Evolutionary conservation across 495 filamentous ascomycete species (phyloP).

Genomic region (Podospora anserina): DNA sequence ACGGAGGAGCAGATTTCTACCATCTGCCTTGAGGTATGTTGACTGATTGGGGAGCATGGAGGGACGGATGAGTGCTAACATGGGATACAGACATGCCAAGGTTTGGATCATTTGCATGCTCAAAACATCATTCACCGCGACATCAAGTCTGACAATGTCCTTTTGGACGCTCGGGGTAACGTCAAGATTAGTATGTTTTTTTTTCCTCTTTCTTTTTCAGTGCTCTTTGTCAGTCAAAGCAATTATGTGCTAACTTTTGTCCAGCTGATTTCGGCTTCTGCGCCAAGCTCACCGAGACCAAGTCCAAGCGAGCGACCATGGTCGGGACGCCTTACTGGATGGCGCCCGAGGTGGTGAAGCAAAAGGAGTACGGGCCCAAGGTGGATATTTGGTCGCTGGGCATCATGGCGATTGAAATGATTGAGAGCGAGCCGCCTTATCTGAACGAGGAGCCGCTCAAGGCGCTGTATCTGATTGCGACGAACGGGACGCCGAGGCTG

Average conservation of each 20-base stretch:
- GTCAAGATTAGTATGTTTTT: constrained; percentile 89
- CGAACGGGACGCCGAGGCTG: constrained; percentile 91
- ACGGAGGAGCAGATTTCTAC: constrained; percentile 96
- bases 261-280: constrained; percentile 98
- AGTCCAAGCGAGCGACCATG: constrained; percentile 97
- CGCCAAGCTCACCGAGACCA: constrained; percentile 94
- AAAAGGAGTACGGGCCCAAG: constrained; percentile 97
- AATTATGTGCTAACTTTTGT: constrained; percentile 28
- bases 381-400: constrained; percentile 98
- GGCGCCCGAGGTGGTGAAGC: constrained; percentile 98
- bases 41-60: background rate
- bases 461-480: constrained; percentile 94
- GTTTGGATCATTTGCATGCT: constrained; percentile 85
- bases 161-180: constrained; percentile 87
- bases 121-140: constrained; percentile 98
- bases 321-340: constrained; percentile 99
- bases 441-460: constrained; percentile 97
- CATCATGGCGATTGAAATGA: constrained; percentile 99
- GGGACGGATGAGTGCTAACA: background rate
- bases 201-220: background rate
- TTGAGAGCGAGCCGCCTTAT: constrained; percentile 96
- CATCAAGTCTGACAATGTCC: constrained; percentile 98
- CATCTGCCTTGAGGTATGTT: constrained; percentile 85
- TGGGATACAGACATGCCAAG: constrained; percentile 77
- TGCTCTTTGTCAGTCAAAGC: too few species aligned